Evolutionary conservation across 148 eudicot species (phyloP).

Genomic region (Amaranthus cruentus): DNA sequence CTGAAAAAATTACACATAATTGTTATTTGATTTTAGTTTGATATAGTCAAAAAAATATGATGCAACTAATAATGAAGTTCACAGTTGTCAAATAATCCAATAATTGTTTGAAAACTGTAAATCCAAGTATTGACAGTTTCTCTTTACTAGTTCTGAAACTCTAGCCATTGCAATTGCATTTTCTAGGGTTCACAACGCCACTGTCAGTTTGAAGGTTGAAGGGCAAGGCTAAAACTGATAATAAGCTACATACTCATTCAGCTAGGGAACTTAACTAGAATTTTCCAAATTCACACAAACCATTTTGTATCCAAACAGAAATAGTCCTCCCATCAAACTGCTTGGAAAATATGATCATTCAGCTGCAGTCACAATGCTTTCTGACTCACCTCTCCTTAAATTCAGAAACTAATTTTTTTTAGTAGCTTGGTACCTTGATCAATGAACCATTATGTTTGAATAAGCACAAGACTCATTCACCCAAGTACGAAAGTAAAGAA

Average conservation of each 20-base stretch:
- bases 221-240: background rate
- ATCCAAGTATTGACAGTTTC: background rate
- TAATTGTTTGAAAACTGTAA: background rate
- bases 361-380: background rate
- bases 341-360: background rate
- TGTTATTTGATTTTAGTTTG: background rate
- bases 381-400: background rate
- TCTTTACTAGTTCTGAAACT: background rate
- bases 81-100: background rate
- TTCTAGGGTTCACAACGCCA: background rate
- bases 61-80: background rate
- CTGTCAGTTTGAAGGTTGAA: background rate
- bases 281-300: background rate
- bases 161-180: background rate
- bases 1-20: conserved; percentile 13
- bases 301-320: background rate
- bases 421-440: background rate
- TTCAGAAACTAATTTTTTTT: background rate
- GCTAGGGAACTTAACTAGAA: background rate
- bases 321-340: background rate
- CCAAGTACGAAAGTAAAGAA: background rate
- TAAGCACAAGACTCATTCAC: background rate
- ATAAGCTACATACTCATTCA: background rate
- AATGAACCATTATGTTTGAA: background rate
- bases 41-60: background rate